Evolutionary conservation across 371 early-diverging fungal genomes (phyloP).

Genomic region (Rhizopus delemar): DNA sequence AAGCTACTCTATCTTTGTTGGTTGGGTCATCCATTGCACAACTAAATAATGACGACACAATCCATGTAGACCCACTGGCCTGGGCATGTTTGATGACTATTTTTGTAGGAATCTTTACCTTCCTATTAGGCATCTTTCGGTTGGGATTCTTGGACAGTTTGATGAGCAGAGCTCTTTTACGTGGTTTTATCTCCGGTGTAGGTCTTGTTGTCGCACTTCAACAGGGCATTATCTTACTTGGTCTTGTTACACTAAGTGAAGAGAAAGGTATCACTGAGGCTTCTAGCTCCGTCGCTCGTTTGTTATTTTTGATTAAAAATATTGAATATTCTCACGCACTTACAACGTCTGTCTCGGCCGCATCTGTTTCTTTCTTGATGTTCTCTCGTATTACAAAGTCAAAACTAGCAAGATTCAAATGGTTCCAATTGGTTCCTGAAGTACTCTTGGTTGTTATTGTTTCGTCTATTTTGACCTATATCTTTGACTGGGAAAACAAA

Average conservation of each 20-base stretch:
- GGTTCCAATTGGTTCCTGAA: slow-evolving; percentile 82
- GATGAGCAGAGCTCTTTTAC: slow-evolving; percentile 84
- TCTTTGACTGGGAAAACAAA: slow-evolving; percentile 65
- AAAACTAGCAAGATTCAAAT: slow-evolving; percentile 42
- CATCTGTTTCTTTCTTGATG: slow-evolving; percentile 69
- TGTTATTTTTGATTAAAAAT: slow-evolving; percentile 60
- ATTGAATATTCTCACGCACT: slow-evolving; percentile 60
- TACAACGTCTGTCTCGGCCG: slow-evolving; percentile 69
- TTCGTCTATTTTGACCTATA: slow-evolving; percentile 63
- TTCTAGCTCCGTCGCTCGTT: slow-evolving; percentile 73
- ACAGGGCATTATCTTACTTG: slow-evolving; percentile 77
- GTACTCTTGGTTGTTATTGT: slow-evolving; percentile 79
- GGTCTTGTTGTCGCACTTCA: slow-evolving; percentile 88
- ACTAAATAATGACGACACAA: slow-evolving; percentile 36
- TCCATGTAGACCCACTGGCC: slow-evolving; percentile 53
- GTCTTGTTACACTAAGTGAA: slow-evolving; percentile 55
- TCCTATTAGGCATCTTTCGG: slow-evolving; percentile 87
- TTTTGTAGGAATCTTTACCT: slow-evolving; percentile 90
- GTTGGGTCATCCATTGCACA: slow-evolving; percentile 76
- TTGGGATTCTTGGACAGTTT: slow-evolving; percentile 95
- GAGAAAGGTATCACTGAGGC: slow-evolving; percentile 60
- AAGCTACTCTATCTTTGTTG: slow-evolving; percentile 86
- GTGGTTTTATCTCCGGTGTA: slow-evolving; percentile 93
- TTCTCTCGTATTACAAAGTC: slow-evolving; percentile 60
- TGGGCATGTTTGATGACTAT: slow-evolving; percentile 76